Base-by-base conservation (phyloP, 257 asterid genomes). In the Solanum sejunctum region DNA sequence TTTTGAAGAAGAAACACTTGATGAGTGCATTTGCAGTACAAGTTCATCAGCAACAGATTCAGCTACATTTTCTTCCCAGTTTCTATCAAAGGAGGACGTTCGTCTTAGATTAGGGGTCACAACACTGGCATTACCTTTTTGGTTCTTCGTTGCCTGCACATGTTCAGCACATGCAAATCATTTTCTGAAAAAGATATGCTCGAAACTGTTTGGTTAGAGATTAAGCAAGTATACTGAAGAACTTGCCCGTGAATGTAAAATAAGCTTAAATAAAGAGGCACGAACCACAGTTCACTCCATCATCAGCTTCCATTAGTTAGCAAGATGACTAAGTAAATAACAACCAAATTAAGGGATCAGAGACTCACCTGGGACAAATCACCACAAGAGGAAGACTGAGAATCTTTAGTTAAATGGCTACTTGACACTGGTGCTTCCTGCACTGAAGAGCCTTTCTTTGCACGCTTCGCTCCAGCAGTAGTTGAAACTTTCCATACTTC, bases 51-150 rank as follows among this genome's bases (percentile, higher is more conserved):
- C 99, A 78, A 97, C 99, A 82, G 99, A 97, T 88, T 97, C 99
- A 69, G 99, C 99, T 86, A 95, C 98, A 85, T 84, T 95, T 92
- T 97, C 99, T 91, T 95, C 99, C 99, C 99, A 95, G 72, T 97
- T 91, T 86, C 95, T 92, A 88, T 97, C 99, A 47, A 97, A 97
- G 85, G 99, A 97, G 86, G 99, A 97, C 23, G 99, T 95, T 87
- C 99, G 91, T 86, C 98, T 91, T 73, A 97, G 95, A 92, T 94
- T 95, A 18, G 98, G 94, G 47, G 89, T 91, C 67, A 96, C 89
- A 85, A 90, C 92, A 84, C 85, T 67, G 73, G 88, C 91, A 87
- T 88, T 92, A 87, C 92, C 87, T 91, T 94, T 94, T 66, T 86
- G 84, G 85, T 90, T 93, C 87, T 92, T 94, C n/a, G 94, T 85